Evolutionary conservation across 345 rosid genomes (phyloP), one percentile per base, ranked within the genome.

Genomic region (Microcos paniculata): DNA sequence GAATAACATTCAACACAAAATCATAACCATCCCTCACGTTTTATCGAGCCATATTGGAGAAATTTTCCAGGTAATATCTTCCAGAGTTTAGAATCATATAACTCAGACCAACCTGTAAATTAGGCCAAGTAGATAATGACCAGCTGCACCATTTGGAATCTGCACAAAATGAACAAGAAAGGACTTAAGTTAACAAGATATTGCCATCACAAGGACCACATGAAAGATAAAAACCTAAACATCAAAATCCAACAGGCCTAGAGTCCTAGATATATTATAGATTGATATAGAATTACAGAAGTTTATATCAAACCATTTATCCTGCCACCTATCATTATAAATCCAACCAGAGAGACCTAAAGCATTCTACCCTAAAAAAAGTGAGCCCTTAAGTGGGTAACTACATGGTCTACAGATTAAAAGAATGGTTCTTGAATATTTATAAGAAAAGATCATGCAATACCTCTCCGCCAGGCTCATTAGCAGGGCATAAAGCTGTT

Each of bases 141-240:
- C 98, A 45, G 98, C 89, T 64, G 98, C 99, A 72, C 97, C 95
- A 82, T 96, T 92, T 30, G 99, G 99, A 76, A 96, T 87, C 99
- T 96, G 79, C 78, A 78, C 55, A 70, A 83, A 49, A 72, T 62
- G 23, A 48, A n/a, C 58, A 72, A 24, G 26, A 15, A 48, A 53
- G 40, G 40, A 35, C 40, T 35, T 35, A 35, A 35, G n/a, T 58
- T 51, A 80, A 9, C 55, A 79, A 70, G 70, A 51, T 70, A 48
- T 76, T 45, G 16, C 21, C 26, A n/a, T 59, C 57, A 53, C 18
- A 53, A 31, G 21, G 28, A 77, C 8, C 43, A 42, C 2, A 64
- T 56, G 35, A 56, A 71, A 66, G 62, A 19, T 26, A 26, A 6
- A 64, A 1, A 46, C 14, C 74, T 7, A 18, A 49, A 35, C 31